phyloP scores from a whole-genome alignment of 2,329 filamentous ascomycete species.

The Fusarium decemcellulare region DNA sequence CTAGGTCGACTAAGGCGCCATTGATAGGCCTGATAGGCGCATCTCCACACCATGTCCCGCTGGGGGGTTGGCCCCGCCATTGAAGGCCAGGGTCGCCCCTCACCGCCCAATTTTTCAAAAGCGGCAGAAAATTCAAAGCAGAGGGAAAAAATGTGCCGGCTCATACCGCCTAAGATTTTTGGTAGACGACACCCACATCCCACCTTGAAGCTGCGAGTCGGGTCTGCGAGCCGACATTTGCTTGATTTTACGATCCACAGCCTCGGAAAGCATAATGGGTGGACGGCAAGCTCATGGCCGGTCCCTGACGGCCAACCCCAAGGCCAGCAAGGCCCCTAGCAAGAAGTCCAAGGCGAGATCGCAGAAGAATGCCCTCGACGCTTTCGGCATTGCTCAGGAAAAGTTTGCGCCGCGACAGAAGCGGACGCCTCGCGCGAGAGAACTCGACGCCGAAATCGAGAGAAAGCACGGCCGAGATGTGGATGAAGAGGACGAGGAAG shows the following conservation, averaged over 20 bases:
- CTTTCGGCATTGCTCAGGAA: conserved; percentile 70
- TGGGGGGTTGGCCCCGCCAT: conserved; percentile 45
- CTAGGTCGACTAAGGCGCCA: conserved; percentile 34
- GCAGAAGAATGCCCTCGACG: conserved; percentile 67
- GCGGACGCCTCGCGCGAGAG: conserved; percentile 64
- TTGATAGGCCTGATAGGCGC: conserved; percentile 56
- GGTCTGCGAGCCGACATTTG: conserved; percentile 36
- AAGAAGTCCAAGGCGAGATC: conserved; percentile 65
- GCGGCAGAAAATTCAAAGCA: conserved; percentile 44
- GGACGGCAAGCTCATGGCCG: conserved; percentile 72
- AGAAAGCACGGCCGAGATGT: conserved; percentile 61
- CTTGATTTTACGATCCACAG: conserved; percentile 10
- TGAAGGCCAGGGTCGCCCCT: conserved; percentile 13
- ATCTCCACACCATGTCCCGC: conserved; percentile 24
- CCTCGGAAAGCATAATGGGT: conserved; percentile 59
- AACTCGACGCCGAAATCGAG: conserved; percentile 64
- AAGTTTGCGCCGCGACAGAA: conserved; percentile 64
- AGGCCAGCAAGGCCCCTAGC: conserved; percentile 48
- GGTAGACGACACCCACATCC: background rate
- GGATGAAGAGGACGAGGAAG: conserved; percentile 62
- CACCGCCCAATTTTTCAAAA: conserved; percentile 46
- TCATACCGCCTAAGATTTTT: too few relatives aligned
- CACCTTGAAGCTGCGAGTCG: conserved; percentile 15
- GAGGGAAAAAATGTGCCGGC: conserved; percentile 35
- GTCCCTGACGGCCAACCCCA: conserved; percentile 59